phyloP scores from a whole-genome alignment of 495 filamentous ascomycete genomes.

The Bathelium albidoporum region DNA sequence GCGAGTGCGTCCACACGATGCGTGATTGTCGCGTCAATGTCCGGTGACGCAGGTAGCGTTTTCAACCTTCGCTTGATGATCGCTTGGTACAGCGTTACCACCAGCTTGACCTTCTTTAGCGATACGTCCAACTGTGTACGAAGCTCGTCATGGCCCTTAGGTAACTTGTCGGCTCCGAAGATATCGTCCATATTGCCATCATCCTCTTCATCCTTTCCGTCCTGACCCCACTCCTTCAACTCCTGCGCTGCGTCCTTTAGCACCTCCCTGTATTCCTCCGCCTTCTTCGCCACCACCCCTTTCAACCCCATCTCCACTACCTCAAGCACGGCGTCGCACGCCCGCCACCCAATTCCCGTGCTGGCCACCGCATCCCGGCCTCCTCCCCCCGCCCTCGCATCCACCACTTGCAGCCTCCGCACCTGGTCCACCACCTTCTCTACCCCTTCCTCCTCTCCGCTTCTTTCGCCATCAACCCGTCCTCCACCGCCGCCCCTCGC shows the following conservation, averaged over 20 bases:
- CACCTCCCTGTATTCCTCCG: constrained; percentile 49
- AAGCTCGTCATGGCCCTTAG: constrained; percentile 45
- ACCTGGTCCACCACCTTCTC: constrained; percentile 39
- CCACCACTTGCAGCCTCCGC: constrained; percentile 29
- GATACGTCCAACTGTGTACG: constrained; percentile 46
- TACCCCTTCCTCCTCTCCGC: constrained; percentile 1
- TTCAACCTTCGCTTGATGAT: constrained; percentile 51
- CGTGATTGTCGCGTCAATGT: constrained; percentile 1
- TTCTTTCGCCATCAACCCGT: too few relatives aligned
- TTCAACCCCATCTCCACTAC: constrained; percentile 53
- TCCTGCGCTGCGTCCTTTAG: constrained; percentile 44
- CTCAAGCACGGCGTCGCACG: constrained; percentile 59
- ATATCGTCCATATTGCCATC: constrained; percentile 35
- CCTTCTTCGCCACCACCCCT: constrained; percentile 34
- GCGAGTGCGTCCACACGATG: constrained; percentile 31
- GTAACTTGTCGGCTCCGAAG: constrained; percentile 45
- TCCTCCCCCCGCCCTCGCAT: constrained; percentile 26
- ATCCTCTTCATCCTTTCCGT: constrained; percentile 36
- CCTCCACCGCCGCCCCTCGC: constrained; percentile 19
- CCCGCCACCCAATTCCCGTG: constrained; percentile 55
- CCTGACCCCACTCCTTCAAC: constrained; percentile 42
- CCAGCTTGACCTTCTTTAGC: constrained; percentile 46
- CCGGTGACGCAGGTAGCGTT: constrained; percentile 27
- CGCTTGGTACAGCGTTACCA: constrained; percentile 49
- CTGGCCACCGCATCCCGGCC: constrained; percentile 45